phyloP scores from a whole-genome alignment of 345 rosid species.

The Microcos paniculata region DNA sequence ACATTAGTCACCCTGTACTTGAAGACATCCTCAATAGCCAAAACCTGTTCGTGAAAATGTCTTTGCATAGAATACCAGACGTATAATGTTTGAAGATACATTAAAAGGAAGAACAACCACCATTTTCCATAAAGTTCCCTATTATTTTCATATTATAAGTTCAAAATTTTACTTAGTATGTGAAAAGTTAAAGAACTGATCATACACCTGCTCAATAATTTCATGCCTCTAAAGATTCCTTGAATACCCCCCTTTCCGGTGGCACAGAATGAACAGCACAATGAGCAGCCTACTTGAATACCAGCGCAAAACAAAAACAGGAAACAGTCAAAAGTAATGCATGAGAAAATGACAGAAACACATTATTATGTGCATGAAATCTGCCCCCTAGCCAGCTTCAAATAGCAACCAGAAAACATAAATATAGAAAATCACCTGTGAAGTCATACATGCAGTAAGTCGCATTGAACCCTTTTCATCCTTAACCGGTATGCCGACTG shows the following conservation, averaged over 20 bases:
- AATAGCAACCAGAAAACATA: neutral
- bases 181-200: neutral
- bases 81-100: neutral
- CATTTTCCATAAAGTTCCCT: neutral
- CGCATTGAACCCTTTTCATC: constrained; percentile 76
- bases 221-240: constrained; percentile 90
- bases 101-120: neutral
- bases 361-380: neutral
- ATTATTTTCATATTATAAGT: neutral
- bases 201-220: constrained; percentile 83
- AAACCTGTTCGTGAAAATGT: constrained; percentile 45
- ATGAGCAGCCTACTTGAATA: constrained; percentile 89
- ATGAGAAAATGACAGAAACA: neutral
- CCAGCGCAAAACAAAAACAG: constrained; percentile 7
- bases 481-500: constrained; percentile 91
- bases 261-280: constrained; percentile 97
- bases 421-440: constrained; percentile 56
- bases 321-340: neutral
- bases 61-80: constrained; percentile 10
- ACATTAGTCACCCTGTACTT: constrained; percentile 93
- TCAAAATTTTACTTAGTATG: neutral
- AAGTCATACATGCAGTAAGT: constrained; percentile 95
- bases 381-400: neutral
- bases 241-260: constrained; percentile 97
- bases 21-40: constrained; percentile 88